These are phyloP conservation scores for Jamesozyma hellenica DNA, from an alignment of 805 yeast genomes.

Conservation along the genomic window DNA sequence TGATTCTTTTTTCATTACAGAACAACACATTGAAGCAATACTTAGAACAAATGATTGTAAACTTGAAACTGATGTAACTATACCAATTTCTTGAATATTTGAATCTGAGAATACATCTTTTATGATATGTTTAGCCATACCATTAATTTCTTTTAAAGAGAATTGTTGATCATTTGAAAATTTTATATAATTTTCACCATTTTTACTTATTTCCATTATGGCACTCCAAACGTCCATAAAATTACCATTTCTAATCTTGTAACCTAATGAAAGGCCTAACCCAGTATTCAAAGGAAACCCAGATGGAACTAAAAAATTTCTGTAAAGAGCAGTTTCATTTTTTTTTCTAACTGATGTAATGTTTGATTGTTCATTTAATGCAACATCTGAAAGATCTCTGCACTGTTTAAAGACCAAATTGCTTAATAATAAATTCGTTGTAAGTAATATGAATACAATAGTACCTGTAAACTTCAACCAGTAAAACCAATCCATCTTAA, in stretches of 20 bases:
- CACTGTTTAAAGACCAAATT: slow-evolving; percentile 21
- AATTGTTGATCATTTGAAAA: slow-evolving; percentile 14
- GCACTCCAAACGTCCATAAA: slow-evolving; percentile 65
- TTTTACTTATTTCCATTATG: slow-evolving; percentile 27
- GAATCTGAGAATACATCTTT: slow-evolving; percentile 4
- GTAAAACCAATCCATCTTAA: slow-evolving; percentile 9
- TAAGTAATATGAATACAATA: slow-evolving; percentile 5
- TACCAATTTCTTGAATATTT: slow-evolving; percentile 22
- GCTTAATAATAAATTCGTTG: slow-evolving; percentile 11
- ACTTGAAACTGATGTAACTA: slow-evolving; percentile 20
- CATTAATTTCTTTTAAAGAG: slow-evolving; percentile 15
- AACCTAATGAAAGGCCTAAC: slow-evolving; percentile 51
- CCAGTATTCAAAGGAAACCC: slow-evolving; percentile 64
- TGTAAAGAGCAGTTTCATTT: slow-evolving; percentile 65
- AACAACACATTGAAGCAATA: slow-evolving; percentile 36
- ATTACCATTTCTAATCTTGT: slow-evolving; percentile 64
- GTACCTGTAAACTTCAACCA: slow-evolving; percentile 9
- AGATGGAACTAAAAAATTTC: slow-evolving; percentile 66
- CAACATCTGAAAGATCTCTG: slow-evolving; percentile 49
- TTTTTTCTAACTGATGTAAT: slow-evolving; percentile 52
- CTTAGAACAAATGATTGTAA: slow-evolving; percentile 32
- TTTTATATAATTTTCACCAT: slow-evolving; percentile 9
- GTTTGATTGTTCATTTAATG: slow-evolving; percentile 54
- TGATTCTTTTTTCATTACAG: slow-evolving; percentile 5
- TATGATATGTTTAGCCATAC: slow-evolving; percentile 15